Percentiles rank a stretch among this genome's conserved stretches.
phyloP scores from a whole-genome alignment of 176 grass and related monocot species.

The Otatea glauca region DNA sequence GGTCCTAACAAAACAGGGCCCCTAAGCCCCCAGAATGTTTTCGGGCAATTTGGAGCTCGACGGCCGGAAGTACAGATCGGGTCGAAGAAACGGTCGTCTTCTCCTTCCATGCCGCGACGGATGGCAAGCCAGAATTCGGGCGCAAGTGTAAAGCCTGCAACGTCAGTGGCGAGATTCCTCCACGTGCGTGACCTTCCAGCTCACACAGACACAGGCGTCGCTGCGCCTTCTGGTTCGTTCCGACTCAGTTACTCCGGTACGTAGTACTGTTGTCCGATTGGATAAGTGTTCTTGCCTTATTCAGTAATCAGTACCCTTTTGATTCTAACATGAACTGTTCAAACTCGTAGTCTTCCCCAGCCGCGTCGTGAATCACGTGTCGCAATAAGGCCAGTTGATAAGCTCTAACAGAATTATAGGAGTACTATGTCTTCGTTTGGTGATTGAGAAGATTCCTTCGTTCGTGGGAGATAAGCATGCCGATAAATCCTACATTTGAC shows the following conservation, averaged over 20 bases:
- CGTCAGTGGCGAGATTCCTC: slow-evolving; percentile 22
- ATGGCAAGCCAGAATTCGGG: slow-evolving; percentile 6
- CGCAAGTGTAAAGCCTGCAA: not conserved
- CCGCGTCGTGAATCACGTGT: slow-evolving; percentile 32
- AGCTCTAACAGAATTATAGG: not conserved
- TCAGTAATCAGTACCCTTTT: no score
- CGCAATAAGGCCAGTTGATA: not conserved
- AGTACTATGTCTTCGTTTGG: not conserved
- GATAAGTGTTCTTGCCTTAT: not conserved
- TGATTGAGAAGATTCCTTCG: not conserved
- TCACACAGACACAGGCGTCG: not conserved
- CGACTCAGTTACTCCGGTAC: no score
- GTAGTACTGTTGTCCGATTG: not conserved
- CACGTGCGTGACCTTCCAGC: not conserved
- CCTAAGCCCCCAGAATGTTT: not conserved
- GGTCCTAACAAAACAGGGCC: no score
- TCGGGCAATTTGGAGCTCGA: not conserved
- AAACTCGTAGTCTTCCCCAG: not conserved
- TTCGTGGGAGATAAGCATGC: slow-evolving; percentile 20
- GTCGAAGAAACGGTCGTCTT: not conserved
- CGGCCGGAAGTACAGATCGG: not conserved
- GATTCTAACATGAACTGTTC: slow-evolving; percentile 23
- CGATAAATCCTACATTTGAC: not conserved
- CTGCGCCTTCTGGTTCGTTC: not conserved
- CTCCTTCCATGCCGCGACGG: not conserved